These are phyloP conservation scores for Thelephora terrestris DNA, from an alignment of 1,284 basidiomycete genomes.

Conservation along the genomic window DNA sequence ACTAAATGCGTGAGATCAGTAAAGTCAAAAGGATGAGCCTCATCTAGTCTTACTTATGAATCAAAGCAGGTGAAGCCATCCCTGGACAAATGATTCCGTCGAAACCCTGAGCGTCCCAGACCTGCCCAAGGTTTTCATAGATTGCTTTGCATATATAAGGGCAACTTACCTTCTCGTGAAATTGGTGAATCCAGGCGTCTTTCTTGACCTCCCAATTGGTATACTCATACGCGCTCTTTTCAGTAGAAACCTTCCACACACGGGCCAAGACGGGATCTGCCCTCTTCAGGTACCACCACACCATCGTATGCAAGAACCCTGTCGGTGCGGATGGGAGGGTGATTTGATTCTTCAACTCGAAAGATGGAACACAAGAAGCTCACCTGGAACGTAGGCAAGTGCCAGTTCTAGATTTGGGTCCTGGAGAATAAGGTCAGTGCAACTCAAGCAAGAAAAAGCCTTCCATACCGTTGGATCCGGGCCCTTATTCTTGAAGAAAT, in stretches of 20 bases:
- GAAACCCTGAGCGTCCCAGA: slow-evolving; percentile 61
- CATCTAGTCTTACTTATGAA: not conserved
- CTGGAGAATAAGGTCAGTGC: slow-evolving; percentile 1
- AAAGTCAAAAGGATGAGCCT: not conserved
- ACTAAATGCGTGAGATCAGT: not conserved
- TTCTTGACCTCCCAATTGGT: not conserved
- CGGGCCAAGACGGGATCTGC: too few species aligned
- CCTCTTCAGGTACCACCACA: too few species aligned
- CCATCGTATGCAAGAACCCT: too few species aligned
- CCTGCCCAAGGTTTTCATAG: slow-evolving; percentile 24
- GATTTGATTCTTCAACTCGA: too few species aligned
- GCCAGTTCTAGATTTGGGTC: too few species aligned
- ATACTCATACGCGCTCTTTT: not conserved
- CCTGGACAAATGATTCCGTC: slow-evolving; percentile 71
- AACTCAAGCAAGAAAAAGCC: not conserved
- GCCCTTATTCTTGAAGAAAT: slow-evolving; percentile 54
- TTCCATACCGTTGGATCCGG: slow-evolving; percentile 53
- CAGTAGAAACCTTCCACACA: too few species aligned
- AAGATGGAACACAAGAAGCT: too few species aligned
- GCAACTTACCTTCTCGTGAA: too few species aligned
- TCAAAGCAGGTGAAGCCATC: not conserved
- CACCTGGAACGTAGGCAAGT: too few species aligned
- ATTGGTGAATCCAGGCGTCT: not conserved
- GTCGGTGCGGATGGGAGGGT: too few species aligned
- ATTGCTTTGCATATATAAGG: not conserved